Percentiles rank a stretch among this genome's conserved stretches.
phyloP scores from a whole-genome alignment of 2,329 filamentous ascomycete genomes.

The Escovopsis sp. region DNA sequence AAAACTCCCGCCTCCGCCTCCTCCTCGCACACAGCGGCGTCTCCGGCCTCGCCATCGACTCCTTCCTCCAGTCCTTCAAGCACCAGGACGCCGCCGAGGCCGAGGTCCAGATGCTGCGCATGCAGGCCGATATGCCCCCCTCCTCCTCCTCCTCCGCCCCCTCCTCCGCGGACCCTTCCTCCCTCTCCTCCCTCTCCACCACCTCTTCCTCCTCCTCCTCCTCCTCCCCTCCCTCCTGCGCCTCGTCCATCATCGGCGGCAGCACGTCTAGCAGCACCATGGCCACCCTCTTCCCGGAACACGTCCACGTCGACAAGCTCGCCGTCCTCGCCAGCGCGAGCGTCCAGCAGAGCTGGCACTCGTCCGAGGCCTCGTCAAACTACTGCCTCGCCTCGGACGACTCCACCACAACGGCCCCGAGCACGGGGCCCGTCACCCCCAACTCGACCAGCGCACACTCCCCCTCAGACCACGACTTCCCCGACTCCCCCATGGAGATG shows the following conservation, averaged over 20 bases:
- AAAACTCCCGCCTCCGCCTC: conserved; percentile 31
- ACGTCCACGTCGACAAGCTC: conserved; percentile 19
- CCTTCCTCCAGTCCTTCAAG: conserved; percentile 23
- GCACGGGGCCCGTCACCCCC: conserved; percentile 10
- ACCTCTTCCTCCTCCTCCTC: neutral
- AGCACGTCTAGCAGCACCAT: conserved; percentile 1
- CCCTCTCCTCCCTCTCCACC: too few species aligned
- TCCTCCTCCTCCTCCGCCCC: conserved; percentile 1
- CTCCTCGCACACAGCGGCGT: conserved; percentile 28
- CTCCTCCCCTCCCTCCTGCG: neutral
- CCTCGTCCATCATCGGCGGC: too few species aligned
- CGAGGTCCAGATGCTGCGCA: conserved; percentile 3
- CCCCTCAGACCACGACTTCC: conserved; percentile 6
- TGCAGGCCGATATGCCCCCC: neutral
- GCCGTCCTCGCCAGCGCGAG: conserved; percentile 25
- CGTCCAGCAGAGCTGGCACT: conserved; percentile 13
- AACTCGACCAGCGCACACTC: conserved; percentile 5
- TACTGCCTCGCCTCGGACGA: conserved; percentile 9
- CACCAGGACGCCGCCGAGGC: conserved; percentile 17
- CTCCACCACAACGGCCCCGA: conserved; percentile 5
- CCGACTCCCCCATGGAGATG: conserved; percentile 18
- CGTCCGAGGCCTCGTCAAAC: conserved; percentile 11
- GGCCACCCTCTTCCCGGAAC: conserved; percentile 5
- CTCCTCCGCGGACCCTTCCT: conserved; percentile 1
- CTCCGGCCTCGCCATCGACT: conserved; percentile 22